These are phyloP conservation scores for Penicillium palitans DNA, from an alignment of 2,329 filamentous ascomycete genomes.

Conservation along the genomic window DNA sequence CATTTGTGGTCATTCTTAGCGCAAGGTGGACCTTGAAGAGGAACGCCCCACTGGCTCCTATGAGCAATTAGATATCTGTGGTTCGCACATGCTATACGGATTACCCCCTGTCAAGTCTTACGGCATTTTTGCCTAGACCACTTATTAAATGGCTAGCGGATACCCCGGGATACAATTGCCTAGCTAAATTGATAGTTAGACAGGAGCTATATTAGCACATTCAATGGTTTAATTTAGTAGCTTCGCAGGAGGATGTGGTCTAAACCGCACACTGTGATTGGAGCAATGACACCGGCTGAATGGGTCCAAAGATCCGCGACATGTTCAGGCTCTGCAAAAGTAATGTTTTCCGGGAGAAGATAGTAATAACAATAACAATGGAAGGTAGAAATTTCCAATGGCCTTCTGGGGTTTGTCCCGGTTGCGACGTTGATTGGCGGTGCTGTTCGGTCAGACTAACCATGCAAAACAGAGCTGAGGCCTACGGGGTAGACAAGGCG, in stretches of 20 bases:
- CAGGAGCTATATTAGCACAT: not conserved
- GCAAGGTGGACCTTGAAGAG: slow-evolving; percentile 10
- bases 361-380: not conserved
- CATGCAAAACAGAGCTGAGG: slow-evolving; percentile 10
- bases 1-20: slow-evolving; percentile 5
- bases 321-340: not conserved
- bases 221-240: not conserved
- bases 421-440: slow-evolving; percentile 16
- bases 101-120: slow-evolving; percentile 8
- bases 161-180: not conserved
- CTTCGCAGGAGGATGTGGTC: not conserved
- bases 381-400: not conserved
- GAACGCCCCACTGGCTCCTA: slow-evolving; percentile 13
- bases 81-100: slow-evolving; percentile 14
- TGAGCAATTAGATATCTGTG: slow-evolving; percentile 13
- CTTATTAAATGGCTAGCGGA: not conserved
- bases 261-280: slow-evolving; percentile 3
- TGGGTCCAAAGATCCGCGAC: not conserved
- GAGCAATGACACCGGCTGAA: slow-evolving; percentile 2
- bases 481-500: not conserved
- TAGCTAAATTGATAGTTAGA: not conserved
- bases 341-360: not conserved
- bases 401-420: not conserved
- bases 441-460: slow-evolving; percentile 14
- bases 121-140: not conserved